These are phyloP conservation scores for Lecanicillium sp. DNA, from an alignment of 2,329 filamentous ascomycete genomes.

Conservation along the genomic window DNA sequence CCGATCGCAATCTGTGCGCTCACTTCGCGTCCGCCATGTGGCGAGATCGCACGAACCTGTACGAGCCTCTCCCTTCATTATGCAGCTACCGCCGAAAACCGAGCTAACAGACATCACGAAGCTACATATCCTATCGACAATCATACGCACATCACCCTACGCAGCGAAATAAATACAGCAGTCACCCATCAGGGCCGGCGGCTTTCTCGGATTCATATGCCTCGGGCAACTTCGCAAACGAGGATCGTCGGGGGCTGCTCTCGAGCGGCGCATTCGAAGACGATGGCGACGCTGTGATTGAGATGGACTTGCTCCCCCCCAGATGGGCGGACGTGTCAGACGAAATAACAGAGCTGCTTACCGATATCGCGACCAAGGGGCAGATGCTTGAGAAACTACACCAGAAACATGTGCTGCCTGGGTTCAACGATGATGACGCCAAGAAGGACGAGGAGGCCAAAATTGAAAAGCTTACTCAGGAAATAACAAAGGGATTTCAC, in stretches of 20 bases:
- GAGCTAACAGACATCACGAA: conserved; percentile 31
- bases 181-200: conserved; percentile 36
- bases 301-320: conserved; percentile 94
- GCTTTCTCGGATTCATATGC: conserved; percentile 53
- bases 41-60: conserved; percentile 99
- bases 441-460: conserved; percentile 80
- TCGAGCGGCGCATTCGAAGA: conserved; percentile 69
- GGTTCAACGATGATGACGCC: conserved; percentile 90
- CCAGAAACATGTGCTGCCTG: conserved; percentile 92
- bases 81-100: conserved; percentile 9
- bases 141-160: conserved; percentile 93
- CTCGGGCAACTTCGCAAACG: conserved; percentile 34
- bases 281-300: conserved; percentile 90
- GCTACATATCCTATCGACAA: conserved; percentile 98
- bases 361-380: conserved; percentile 73
- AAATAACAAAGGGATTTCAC: conserved; percentile 83
- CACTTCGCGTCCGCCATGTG: conserved; percentile 66
- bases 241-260: conserved; percentile 70
- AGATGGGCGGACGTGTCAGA: conserved; percentile 95
- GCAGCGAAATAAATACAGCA: conserved; percentile 67
- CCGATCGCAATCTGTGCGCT: too few species aligned
- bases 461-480: conserved; percentile 84
- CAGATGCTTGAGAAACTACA: conserved; percentile 84
- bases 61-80: conserved; percentile 25
- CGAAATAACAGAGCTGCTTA: conserved; percentile 77